Evolutionary conservation across 805 yeast genomes (phyloP).

Genomic region (Lipomyces starkeyi): DNA sequence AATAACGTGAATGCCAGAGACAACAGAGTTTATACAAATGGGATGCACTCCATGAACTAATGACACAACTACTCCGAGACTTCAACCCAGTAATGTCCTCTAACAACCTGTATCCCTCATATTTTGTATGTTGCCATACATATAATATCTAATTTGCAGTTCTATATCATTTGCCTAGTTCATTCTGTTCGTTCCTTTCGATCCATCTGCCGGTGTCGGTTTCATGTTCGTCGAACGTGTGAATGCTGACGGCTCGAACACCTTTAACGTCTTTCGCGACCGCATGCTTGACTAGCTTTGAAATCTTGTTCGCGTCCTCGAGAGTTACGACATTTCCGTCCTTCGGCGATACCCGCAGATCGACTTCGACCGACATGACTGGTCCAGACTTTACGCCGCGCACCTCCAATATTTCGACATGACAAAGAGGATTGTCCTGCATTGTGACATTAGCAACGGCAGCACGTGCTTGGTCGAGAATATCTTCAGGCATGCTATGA

Average conservation of each 20-base stretch:
- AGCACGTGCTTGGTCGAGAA: slow-evolving; percentile 17
- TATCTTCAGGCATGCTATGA: slow-evolving; percentile 44
- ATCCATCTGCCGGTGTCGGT: slow-evolving; percentile 24
- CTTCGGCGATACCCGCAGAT: slow-evolving; percentile 17
- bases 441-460: slow-evolving; percentile 5
- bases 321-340: slow-evolving; percentile 13
- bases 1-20: too few species aligned
- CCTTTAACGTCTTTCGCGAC: slow-evolving; percentile 26
- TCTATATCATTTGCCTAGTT: not conserved
- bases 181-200: slow-evolving; percentile 4
- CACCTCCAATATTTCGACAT: slow-evolving; percentile 20
- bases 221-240: slow-evolving; percentile 28
- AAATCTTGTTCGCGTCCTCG: slow-evolving; percentile 25
- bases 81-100: not conserved
- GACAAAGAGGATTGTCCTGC: not conserved
- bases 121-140: not conserved
- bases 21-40: too few species aligned
- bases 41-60: too few species aligned
- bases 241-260: slow-evolving; percentile 20
- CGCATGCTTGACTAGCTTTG: slow-evolving; percentile 9
- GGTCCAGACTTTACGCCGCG: slow-evolving; percentile 36
- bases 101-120: not conserved
- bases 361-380: slow-evolving; percentile 29
- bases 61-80: too few species aligned
- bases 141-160: slow-evolving; percentile 10